Base-by-base conservation (phyloP, 352 stramenopile species). In the Globisporangium nodosum region DNA sequence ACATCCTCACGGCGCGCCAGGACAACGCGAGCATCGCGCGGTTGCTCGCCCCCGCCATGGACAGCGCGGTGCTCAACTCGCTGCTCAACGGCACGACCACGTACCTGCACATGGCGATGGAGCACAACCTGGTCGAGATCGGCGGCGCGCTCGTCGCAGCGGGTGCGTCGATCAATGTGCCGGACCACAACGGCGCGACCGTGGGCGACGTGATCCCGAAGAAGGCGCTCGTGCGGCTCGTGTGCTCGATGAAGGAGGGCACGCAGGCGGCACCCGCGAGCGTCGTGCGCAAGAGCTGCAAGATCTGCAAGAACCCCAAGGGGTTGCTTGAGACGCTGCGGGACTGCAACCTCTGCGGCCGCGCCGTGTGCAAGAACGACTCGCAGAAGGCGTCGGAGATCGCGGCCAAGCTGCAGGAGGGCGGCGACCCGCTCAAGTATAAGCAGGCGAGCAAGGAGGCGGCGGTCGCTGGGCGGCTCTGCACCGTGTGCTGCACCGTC, bases 101-200 rank as follows among this genome's bases (percentile, higher is more conserved):
- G 61, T 94, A 92, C 58, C 64, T 94, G 53, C 85, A 94, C 65
- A 87, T 94, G 82, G 81, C 83, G 5, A 69, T 89, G 30, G 82
- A 90, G 51, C 76, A 70, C 54, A 73, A 78, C 49, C 54, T 90
- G 54, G 66, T 81, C 8, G 81, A 90, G 51, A 90, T 92, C 20
- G 81, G 70, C 1, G 62, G 76, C 24, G 76, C 81, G 48, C 67
- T 94, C 37, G 77, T 94, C 52, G 67, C 83, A 5, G 78, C 72
- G 40, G 82, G 83, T 11, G 85, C 85, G 42, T 90, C 78, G n/a
- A 89, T 94, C 45, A 94, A 94, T 68, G 76, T 94, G 15, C 77
- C 82, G 2, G 76, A 92, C 65, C 69, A 85, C 49, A 90, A 86
- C 24, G 85, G 85, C 54, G 74, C 86, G 27, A 87, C 85, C 58